These are phyloP conservation scores for Haplographium delicatum DNA, from an alignment of 495 filamentous ascomycete genomes.

Conservation along the genomic window DNA sequence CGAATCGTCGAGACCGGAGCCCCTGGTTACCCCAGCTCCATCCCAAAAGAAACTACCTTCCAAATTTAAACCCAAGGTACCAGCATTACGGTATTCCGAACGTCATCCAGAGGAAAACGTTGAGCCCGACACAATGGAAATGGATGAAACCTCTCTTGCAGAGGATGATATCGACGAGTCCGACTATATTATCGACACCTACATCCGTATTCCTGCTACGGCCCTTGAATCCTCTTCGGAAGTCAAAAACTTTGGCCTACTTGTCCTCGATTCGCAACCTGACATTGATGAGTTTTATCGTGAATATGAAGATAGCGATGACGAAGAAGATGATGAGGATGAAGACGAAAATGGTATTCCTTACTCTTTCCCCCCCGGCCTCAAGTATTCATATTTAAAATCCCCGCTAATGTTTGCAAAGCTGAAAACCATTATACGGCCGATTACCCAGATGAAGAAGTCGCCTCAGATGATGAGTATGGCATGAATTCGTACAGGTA, in stretches of 20 bases:
- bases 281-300: constrained; percentile 49
- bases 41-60: constrained; percentile 13
- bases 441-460: constrained; percentile 53
- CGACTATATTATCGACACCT: constrained; percentile 49
- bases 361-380: background rate
- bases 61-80: constrained; percentile 41
- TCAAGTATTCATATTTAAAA: no score
- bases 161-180: constrained; percentile 33
- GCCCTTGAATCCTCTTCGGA: constrained; percentile 35
- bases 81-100: constrained; percentile 40
- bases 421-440: constrained; percentile 50
- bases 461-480: constrained; percentile 49
- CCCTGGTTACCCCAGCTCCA: constrained; percentile 12
- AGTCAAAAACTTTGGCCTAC: constrained; percentile 38
- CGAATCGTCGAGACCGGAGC: constrained; percentile 4
- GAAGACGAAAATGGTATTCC: constrained; percentile 50
- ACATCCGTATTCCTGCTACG: constrained; percentile 45
- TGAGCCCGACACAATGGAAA: constrained; percentile 16
- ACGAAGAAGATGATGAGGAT: constrained; percentile 43
- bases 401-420: constrained; percentile 14
- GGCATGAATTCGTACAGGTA: constrained; percentile 40
- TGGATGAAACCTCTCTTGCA: constrained; percentile 26
- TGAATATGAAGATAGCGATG: constrained; percentile 38
- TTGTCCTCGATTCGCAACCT: constrained; percentile 46
- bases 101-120: constrained; percentile 38